These are phyloP conservation scores for Agroathelia rolfsii DNA, from an alignment of 1,284 basidiomycete genomes.

Conservation along the genomic window DNA sequence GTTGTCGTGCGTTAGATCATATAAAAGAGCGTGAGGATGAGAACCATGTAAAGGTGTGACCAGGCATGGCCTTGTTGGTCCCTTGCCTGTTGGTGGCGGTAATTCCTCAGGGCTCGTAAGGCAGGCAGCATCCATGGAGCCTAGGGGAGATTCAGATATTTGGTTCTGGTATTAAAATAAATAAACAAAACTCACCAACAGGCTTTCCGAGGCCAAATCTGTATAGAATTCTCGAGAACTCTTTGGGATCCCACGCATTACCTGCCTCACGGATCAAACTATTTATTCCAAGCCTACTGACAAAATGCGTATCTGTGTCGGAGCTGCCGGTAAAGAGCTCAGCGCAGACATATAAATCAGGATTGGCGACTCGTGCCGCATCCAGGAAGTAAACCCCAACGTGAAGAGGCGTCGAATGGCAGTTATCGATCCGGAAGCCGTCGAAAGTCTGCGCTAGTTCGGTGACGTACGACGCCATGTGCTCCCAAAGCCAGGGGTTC, in stretches of 20 bases:
- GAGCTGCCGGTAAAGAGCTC: slow-evolving; percentile 96
- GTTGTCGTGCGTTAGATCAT: slow-evolving; percentile 94
- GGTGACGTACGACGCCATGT: slow-evolving; percentile 85
- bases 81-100: slow-evolving; percentile 68
- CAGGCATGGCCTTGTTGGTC: slow-evolving; percentile 60
- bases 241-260: slow-evolving; percentile 83
- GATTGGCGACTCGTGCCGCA: slow-evolving; percentile 79
- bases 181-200: slow-evolving; percentile 45
- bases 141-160: slow-evolving; percentile 25
- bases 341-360: slow-evolving; percentile 90
- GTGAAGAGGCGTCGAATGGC: slow-evolving; percentile 92
- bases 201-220: slow-evolving; percentile 85
- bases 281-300: slow-evolving; percentile 85
- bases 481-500: slow-evolving; percentile 92
- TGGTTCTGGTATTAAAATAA: neutral
- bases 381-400: slow-evolving; percentile 90
- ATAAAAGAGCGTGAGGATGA: slow-evolving; percentile 82
- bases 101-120: slow-evolving; percentile 70
- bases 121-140: slow-evolving; percentile 87
- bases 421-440: slow-evolving; percentile 97
- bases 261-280: slow-evolving; percentile 87
- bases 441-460: slow-evolving; percentile 78
- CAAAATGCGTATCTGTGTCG: slow-evolving; percentile 87
- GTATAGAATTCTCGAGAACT: slow-evolving; percentile 79
- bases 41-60: slow-evolving; percentile 80